These are phyloP conservation scores for Claviceps sorghi DNA, from an alignment of 2,329 filamentous ascomycete species.

Conservation along the genomic window DNA sequence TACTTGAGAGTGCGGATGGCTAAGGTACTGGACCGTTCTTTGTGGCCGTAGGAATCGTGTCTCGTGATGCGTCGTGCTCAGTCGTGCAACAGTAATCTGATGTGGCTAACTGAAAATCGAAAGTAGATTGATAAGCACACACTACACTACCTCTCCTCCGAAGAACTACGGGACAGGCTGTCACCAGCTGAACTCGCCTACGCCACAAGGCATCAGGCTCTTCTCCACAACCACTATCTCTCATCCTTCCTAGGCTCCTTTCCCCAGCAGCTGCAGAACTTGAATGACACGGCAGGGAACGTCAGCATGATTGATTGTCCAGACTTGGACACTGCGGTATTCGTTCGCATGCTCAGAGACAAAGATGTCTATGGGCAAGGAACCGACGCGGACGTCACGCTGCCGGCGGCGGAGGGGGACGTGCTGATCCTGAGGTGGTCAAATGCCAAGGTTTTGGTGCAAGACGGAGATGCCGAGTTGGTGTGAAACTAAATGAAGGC, in stretches of 20 bases:
- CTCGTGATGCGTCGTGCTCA: neutral
- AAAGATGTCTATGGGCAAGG: conserved; percentile 44
- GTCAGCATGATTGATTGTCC: conserved; percentile 86
- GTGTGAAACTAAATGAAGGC: conserved; percentile 26
- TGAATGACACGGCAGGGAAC: conserved; percentile 83
- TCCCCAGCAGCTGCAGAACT: conserved; percentile 59
- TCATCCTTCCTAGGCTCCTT: conserved; percentile 75
- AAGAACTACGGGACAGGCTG: conserved; percentile 44
- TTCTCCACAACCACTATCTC: conserved; percentile 74
- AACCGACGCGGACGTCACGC: conserved; percentile 45
- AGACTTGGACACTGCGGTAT: conserved; percentile 70
- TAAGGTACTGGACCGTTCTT: conserved; percentile 44
- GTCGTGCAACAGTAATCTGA: neutral
- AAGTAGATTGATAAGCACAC: conserved; percentile 60
- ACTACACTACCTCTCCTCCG: conserved; percentile 53
- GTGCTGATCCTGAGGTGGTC: conserved; percentile 59
- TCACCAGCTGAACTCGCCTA: conserved; percentile 69
- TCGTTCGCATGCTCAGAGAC: conserved; percentile 57
- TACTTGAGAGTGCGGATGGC: conserved; percentile 72
- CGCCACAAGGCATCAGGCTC: conserved; percentile 66
- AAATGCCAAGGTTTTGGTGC: conserved; percentile 50
- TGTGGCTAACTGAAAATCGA: neutral
- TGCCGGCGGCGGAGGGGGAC: conserved; percentile 47
- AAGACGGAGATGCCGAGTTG: conserved; percentile 41
- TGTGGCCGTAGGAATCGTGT: neutral